Evolutionary conservation across 768 basidiomycete genomes (phyloP).

Genomic region (Naganishia kalamii): DNA sequence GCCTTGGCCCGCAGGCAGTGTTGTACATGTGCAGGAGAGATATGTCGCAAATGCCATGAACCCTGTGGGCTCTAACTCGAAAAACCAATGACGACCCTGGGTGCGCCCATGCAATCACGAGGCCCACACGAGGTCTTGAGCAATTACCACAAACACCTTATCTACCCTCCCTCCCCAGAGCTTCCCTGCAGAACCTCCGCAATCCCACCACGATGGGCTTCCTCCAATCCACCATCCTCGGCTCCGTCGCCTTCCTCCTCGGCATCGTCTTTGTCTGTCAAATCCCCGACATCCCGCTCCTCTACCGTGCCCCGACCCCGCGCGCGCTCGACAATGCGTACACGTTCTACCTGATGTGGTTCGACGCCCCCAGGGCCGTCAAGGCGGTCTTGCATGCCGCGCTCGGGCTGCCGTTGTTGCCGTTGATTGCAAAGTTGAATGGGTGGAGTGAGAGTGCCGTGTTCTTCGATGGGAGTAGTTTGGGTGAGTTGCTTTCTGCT

Average conservation of each 20-base stretch:
- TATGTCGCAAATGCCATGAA: no score
- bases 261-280: constrained; percentile 53
- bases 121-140: no score
- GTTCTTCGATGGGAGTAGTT: constrained; percentile 84
- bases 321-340: constrained; percentile 68
- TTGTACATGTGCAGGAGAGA: no score
- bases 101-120: no score
- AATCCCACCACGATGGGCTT: constrained; percentile 63
- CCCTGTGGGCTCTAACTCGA: no score
- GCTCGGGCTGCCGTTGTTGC: constrained; percentile 68
- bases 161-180: background rate
- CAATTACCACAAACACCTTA: no score
- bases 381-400: constrained; percentile 88
- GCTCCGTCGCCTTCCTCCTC: constrained; percentile 81
- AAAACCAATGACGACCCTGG: no score
- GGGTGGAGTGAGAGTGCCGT: constrained; percentile 87
- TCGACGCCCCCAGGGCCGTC: constrained; percentile 84
- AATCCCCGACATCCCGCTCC: constrained; percentile 70
- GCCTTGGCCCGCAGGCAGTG: no score
- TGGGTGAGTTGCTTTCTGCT: constrained; percentile 56
- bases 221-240: constrained; percentile 77
- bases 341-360: constrained; percentile 87
- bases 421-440: constrained; percentile 70
- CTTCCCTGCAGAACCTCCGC: background rate
- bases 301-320: constrained; percentile 63